These are phyloP conservation scores for Fragaria vesca DNA, from an alignment of 306 rosid genomes.

Conservation along the genomic window DNA sequence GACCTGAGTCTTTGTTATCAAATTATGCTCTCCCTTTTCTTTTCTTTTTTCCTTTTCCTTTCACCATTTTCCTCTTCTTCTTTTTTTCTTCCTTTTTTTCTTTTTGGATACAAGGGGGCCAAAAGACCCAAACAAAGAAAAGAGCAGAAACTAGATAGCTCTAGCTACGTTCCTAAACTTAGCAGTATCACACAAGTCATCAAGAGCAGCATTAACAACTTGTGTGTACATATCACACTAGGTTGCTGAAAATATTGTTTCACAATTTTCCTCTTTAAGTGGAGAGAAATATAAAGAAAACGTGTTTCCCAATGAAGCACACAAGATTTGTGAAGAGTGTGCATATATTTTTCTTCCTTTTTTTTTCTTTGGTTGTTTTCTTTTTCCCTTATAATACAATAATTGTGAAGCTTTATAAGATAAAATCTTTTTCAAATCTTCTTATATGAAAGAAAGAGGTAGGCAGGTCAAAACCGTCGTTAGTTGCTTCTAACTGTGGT, in stretches of 20 bases:
- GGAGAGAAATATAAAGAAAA: constrained; percentile 1
- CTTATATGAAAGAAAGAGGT: background rate
- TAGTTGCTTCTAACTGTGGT: background rate
- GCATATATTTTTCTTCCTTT: background rate
- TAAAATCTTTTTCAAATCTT: background rate
- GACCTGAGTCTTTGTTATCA: constrained; percentile 3
- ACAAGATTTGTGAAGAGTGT: background rate
- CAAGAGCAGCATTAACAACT: no score
- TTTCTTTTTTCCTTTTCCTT: background rate
- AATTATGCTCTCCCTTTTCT: background rate
- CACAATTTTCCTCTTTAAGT: no score
- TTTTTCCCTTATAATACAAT: background rate
- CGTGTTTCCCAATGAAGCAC: background rate
- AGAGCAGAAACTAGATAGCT: no score
- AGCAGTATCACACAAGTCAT: no score
- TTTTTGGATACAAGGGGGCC: no score
- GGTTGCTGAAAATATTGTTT: no score
- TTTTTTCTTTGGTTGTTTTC: background rate
- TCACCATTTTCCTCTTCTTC: background rate
- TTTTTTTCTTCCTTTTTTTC: no score
- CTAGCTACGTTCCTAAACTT: no score
- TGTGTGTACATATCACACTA: no score
- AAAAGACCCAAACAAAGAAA: no score
- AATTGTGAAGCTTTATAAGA: background rate
- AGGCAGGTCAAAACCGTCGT: background rate